Percentiles rank a stretch among this genome's conserved stretches.
Conservation (phyloP, 345 rosid species). For the Citrus trifoliata region DNA sequence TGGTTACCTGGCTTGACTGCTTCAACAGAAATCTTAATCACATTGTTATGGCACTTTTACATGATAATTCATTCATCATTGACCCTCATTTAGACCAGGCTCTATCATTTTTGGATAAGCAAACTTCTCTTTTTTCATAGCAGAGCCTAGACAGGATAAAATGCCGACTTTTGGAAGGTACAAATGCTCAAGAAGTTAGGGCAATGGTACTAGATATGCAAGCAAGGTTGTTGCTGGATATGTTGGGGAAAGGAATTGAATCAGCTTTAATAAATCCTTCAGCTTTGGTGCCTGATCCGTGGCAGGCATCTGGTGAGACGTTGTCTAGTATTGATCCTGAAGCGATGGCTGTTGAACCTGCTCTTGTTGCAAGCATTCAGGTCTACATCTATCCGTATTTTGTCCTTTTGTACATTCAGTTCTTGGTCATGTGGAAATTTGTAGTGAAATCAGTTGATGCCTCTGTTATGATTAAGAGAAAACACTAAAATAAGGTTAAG, state of each 20-base stretch:
- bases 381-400: conserved; percentile 26
- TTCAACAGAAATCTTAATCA: not conserved
- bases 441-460: conserved; percentile 1
- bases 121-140: conserved; percentile 26
- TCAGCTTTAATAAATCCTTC: conserved; percentile 96
- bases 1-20: not conserved
- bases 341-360: conserved; percentile 95
- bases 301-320: conserved; percentile 76
- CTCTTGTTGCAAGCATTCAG: conserved; percentile 85
- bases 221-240: conserved; percentile 91
- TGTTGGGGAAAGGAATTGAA: conserved; percentile 99
- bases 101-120: conserved; percentile 13
- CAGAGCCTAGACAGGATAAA: conserved; percentile 98
- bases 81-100: conserved; percentile 5
- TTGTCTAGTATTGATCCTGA: conserved; percentile 76
- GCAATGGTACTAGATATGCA: conserved; percentile 99
- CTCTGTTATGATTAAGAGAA: not conserved
- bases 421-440: conserved; percentile 2
- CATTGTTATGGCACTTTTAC: not conserved
- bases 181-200: conserved; percentile 98
- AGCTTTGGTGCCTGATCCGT: conserved; percentile 78
- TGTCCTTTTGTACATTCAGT: not conserved
- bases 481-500: not conserved
- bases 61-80: not conserved
- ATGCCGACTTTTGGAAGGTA: conserved; percentile 95